Evolutionary conservation across 257 asterid species (phyloP).

Genomic region (Plantago ovata): DNA sequence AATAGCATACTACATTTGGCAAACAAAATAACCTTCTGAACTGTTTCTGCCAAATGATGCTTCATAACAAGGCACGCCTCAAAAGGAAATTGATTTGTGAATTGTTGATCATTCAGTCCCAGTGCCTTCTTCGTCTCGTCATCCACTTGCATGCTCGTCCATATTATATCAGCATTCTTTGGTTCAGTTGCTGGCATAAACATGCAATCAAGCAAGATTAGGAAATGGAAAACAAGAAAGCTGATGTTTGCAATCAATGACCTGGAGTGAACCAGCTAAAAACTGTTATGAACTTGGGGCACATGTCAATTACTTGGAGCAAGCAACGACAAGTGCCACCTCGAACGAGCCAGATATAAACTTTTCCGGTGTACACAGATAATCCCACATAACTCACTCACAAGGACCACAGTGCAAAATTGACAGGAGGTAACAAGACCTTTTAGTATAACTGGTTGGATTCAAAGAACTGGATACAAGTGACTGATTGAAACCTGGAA

Average conservation of each 20-base stretch:
- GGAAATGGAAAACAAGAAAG: slow-evolving; percentile 11
- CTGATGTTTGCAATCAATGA: slow-evolving; percentile 10
- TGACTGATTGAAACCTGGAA: not conserved
- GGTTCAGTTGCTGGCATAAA: slow-evolving; percentile 71
- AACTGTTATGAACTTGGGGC: slow-evolving; percentile 5
- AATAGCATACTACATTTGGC: slow-evolving; percentile 9
- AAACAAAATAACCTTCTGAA: slow-evolving; percentile 59
- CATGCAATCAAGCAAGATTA: slow-evolving; percentile 16
- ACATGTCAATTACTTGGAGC: slow-evolving; percentile 5
- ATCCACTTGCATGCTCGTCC: slow-evolving; percentile 86
- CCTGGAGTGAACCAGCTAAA: slow-evolving; percentile 16
- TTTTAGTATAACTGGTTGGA: slow-evolving; percentile 1
- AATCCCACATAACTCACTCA: slow-evolving; percentile 14
- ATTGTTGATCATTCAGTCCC: slow-evolving; percentile 77
- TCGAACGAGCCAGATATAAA: not conserved
- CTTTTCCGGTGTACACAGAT: slow-evolving; percentile 9
- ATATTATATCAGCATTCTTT: slow-evolving; percentile 84
- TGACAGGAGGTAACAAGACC: slow-evolving; percentile 1
- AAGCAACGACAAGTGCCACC: slow-evolving; percentile 10
- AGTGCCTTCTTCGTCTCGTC: slow-evolving; percentile 75
- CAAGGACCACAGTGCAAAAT: slow-evolving; percentile 5
- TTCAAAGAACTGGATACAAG: slow-evolving; percentile 10
- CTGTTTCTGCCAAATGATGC: slow-evolving; percentile 89
- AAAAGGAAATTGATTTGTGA: slow-evolving; percentile 84
- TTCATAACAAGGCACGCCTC: slow-evolving; percentile 98